phyloP scores from a whole-genome alignment of 2,329 filamentous ascomycete genomes.

The Stromatinia cepivora region DNA sequence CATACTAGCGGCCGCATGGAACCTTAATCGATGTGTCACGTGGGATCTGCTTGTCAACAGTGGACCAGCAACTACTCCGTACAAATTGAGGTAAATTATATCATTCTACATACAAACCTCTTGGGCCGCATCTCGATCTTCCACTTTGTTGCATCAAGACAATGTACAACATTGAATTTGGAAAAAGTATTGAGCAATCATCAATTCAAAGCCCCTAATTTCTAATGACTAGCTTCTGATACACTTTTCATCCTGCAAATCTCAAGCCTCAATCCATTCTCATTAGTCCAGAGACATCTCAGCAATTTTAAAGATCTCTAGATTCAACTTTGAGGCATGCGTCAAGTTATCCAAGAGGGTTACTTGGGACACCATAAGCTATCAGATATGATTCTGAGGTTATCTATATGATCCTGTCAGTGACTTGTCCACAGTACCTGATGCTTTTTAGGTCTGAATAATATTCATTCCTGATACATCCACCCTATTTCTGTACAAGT shows the following conservation, averaged over 20 bases:
- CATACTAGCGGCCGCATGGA: constrained; percentile 9
- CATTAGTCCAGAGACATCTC: not conserved
- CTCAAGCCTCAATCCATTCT: not conserved
- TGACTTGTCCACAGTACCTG: not conserved
- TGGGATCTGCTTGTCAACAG: not conserved
- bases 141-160: not conserved
- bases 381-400: not conserved
- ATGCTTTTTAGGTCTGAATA: not conserved
- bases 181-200: not conserved
- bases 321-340: not conserved
- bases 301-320: not conserved
- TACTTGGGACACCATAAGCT: not conserved
- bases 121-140: not conserved
- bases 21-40: not conserved
- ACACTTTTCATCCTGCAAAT: not conserved
- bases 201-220: not conserved
- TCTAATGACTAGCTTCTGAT: not conserved
- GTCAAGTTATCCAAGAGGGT: too few relatives aligned
- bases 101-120: not conserved
- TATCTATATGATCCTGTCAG: not conserved
- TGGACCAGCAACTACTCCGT: not conserved
- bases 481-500: not conserved
- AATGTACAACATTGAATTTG: not conserved
- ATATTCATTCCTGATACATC: not conserved
- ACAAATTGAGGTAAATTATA: too few relatives aligned